Percentiles rank a stretch among this genome's conserved stretches.
phyloP scores from a whole-genome alignment of 805 yeast genomes.

The Kuraishia ogatae region DNA sequence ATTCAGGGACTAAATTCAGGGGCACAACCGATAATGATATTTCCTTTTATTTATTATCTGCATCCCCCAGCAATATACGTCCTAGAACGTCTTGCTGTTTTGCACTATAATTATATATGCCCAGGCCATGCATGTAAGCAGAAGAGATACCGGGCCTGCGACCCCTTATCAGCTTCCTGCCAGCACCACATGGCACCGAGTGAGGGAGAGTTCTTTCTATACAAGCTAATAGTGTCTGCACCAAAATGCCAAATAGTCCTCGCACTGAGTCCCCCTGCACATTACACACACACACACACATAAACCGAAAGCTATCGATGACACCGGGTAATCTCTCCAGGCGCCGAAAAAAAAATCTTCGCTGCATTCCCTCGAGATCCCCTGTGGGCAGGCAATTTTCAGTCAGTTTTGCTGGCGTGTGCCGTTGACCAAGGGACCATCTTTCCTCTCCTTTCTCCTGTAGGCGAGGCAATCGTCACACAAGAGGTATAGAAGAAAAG shows the following conservation, averaged over 20 bases:
- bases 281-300: background rate
- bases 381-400: background rate
- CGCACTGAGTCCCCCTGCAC: background rate
- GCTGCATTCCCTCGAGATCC: slow-evolving; percentile 3
- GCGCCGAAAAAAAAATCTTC: background rate
- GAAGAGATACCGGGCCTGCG: background rate
- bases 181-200: background rate
- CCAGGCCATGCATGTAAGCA: background rate
- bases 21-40: no score
- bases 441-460: background rate
- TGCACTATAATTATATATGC: background rate
- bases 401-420: background rate
- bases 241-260: background rate
- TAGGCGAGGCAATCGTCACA: background rate
- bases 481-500: background rate
- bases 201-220: no score
- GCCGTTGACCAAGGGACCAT: background rate
- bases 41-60: no score
- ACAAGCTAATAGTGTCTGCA: no score
- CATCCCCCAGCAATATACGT: background rate
- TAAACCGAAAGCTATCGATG: background rate
- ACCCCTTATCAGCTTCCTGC: background rate
- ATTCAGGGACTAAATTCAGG: no score
- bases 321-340: background rate
- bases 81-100: background rate